A percentile compares a stretch with the other conserved stretches of the same genome.
phyloP scores from a whole-genome alignment of 441 rosid species.

The Gossypium lobatum region DNA sequence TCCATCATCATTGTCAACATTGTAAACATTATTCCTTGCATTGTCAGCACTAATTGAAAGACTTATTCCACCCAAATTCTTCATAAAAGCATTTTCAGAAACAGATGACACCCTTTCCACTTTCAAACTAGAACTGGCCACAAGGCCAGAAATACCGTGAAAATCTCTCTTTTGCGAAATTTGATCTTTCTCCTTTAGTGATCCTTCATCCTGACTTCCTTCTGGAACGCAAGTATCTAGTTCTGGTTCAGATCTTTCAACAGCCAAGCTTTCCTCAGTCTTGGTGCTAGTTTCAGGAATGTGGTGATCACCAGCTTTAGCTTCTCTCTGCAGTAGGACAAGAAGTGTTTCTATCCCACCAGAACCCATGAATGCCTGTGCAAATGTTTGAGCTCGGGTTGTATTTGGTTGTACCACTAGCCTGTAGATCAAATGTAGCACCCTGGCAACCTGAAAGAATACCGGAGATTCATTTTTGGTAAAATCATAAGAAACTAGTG shows the following conservation, averaged over 20 bases:
- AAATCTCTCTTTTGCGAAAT: conserved; percentile 31
- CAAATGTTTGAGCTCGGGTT: conserved; percentile 70
- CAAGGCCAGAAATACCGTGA: conserved; percentile 30
- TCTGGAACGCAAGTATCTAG: conserved; percentile 29
- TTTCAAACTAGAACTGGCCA: conserved; percentile 35
- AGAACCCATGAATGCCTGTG: conserved; percentile 72
- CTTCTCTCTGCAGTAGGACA: conserved; percentile 93
- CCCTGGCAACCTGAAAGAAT: conserved; percentile 75
- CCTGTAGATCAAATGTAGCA: conserved; percentile 83
- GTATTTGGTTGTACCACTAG: conserved; percentile 94
- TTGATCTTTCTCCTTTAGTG: conserved; percentile 31
- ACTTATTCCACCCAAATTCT: conserved; percentile 88
- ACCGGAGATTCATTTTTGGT: conserved; percentile 18
- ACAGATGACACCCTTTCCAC: conserved; percentile 58
- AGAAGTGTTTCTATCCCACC: conserved; percentile 99
- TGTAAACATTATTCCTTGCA: conserved; percentile 94
- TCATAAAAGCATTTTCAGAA: conserved; percentile 48
- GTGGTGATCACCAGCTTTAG: conserved; percentile 68
- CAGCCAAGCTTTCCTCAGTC: conserved; percentile 31
- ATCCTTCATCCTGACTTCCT: conserved; percentile 37
- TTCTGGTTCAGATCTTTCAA: conserved; percentile 34
- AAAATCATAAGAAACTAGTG: conserved; percentile 7
- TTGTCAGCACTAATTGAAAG: conserved; percentile 91
- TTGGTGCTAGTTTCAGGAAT: conserved; percentile 33
- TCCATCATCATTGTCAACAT: conserved; percentile 86